A percentile compares a stretch with the other conserved stretches of the same genome.
Conservation (phyloP, 78 protist species). For the Dictyostelium citrinum region DNA sequence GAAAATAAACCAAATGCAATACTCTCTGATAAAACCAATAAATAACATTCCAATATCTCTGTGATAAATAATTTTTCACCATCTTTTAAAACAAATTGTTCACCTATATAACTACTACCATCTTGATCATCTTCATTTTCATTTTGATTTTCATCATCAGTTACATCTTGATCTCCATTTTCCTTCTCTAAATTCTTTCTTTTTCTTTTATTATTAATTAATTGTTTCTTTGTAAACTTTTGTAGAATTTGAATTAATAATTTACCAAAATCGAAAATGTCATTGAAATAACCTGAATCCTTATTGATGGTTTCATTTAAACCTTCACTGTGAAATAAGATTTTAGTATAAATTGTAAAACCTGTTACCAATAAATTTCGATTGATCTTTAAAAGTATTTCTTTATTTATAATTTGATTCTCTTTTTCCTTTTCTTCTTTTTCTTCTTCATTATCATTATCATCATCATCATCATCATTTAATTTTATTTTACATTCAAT, state of each 20-base stretch:
- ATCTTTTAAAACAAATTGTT: neutral
- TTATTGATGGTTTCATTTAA: neutral
- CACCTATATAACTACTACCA: neutral
- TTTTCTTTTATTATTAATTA: neutral
- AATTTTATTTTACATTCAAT: neutral
- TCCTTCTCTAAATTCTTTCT: neutral
- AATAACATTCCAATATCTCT: neutral
- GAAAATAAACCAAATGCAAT: slow-evolving; percentile 20
- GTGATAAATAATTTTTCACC: neutral
- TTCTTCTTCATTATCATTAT: neutral
- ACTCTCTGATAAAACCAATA: slow-evolving; percentile 15
- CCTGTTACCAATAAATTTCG: neutral
- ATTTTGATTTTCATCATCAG: neutral
- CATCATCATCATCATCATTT: neutral
- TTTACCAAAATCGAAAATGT: slow-evolving; percentile 17
- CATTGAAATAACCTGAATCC: slow-evolving; percentile 15
- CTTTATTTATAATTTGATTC: neutral
- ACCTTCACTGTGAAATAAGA: slow-evolving; percentile 33
- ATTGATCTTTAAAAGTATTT: neutral
- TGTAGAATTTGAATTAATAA: neutral
- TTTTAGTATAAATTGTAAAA: slow-evolving; percentile 15
- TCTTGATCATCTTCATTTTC: neutral
- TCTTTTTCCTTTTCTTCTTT: neutral
- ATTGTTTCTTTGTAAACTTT: neutral
- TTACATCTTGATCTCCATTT: neutral